Base-by-base conservation (phyloP, 2,329 filamentous ascomycete genomes). In the Penicillium sp. region DNA sequence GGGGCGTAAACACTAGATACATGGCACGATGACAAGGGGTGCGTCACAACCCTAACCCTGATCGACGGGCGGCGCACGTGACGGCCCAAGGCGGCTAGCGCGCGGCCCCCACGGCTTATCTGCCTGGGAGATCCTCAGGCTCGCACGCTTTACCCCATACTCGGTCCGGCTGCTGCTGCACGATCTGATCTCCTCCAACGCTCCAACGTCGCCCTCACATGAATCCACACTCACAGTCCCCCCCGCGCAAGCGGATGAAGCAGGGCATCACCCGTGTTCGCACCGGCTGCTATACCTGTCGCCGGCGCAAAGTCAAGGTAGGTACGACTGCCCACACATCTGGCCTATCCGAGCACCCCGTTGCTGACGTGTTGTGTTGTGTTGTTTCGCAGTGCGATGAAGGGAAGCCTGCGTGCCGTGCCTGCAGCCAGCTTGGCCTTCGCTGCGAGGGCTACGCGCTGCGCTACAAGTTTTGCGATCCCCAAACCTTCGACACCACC, bases 211-310 rank as follows among this genome's bases (percentile, higher is more conserved):
- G 24, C 11, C 21, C 45, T 5, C 23, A 28, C 23, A 47, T 24
- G 23, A 24, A 23, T 4, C 30, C 52, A n/a, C 47, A 35, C 23
- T 4, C 45, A 20, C 52, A 54, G 20, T 24, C 33, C 9, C 30
- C 20, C 3, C 47, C 43, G 28, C 52, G 43, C 20, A 54, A 54
- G 9, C 52, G 52, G 8, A 38, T 54, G 43, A 54, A 54, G 26
- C 7, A 42, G 18, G 52, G 52, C 20, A 54, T 54, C 21, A 54
- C 52, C 20, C 52, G 52, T 47, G 52, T 54, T 33, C 52, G 52
- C 21, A 54, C 52, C 16, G 52, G 52, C 30, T 54, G 52, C 20
- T 54, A 54, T 47, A 54, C 52, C 20, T 54, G 52, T 47, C 52
- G 52, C 20, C 52, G 30, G 7, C 52, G 52, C 12, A 54, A 54